These are phyloP conservation scores for Brasenia schreberi DNA, from an alignment of 164 flowering plant genomes.

Conservation along the genomic window DNA sequence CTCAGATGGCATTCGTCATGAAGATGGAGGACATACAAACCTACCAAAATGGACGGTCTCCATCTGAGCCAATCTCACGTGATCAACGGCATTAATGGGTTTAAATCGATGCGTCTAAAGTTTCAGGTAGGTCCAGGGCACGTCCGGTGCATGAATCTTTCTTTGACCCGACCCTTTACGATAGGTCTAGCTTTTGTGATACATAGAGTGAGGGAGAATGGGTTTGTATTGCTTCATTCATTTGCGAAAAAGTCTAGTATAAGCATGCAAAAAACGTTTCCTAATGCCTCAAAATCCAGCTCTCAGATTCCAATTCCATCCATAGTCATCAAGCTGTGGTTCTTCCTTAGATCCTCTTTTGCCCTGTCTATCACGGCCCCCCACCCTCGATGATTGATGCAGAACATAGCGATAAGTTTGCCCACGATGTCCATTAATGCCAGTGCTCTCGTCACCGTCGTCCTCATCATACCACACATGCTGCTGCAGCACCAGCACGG, in stretches of 20 bases:
- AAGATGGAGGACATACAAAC: too few relatives aligned
- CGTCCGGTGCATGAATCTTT: too few relatives aligned
- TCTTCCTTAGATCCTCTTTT: background rate
- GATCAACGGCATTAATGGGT: too few relatives aligned
- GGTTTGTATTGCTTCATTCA: background rate
- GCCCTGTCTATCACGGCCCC: background rate
- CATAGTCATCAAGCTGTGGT: background rate
- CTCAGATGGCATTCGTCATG: too few relatives aligned
- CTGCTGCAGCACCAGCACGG: constrained; percentile 31
- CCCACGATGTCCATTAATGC: background rate
- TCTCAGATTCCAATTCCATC: background rate
- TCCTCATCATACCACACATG: constrained; percentile 3
- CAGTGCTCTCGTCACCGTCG: background rate
- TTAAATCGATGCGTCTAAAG: too few relatives aligned
- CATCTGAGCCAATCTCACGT: too few relatives aligned
- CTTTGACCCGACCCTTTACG: background rate
- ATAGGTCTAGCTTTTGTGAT: background rate
- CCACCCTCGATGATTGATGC: background rate
- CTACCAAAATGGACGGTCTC: too few relatives aligned
- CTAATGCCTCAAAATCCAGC: background rate
- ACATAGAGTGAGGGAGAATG: background rate
- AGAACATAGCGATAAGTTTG: background rate
- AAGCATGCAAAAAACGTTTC: too few relatives aligned
- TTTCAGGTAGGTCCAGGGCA: too few relatives aligned
- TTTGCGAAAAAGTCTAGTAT: background rate